These are phyloP conservation scores for Peniophora sp. DNA, from an alignment of 1,284 basidiomycete genomes.

Conservation along the genomic window DNA sequence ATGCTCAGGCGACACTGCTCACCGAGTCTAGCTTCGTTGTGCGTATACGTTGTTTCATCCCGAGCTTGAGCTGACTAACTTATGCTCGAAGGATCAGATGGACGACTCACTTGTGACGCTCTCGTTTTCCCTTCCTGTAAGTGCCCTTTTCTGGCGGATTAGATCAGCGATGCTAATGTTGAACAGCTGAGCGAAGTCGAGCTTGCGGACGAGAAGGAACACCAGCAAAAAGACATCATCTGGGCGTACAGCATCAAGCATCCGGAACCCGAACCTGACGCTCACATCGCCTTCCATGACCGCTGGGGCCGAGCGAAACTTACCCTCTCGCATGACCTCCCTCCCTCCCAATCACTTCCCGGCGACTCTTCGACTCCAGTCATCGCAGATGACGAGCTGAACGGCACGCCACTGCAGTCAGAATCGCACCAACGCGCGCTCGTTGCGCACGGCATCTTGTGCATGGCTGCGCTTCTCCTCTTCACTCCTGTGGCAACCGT, in stretches of 20 bases:
- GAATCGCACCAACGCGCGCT: slow-evolving; percentile 22
- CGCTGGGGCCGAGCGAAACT: slow-evolving; percentile 21
- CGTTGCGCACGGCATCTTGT: slow-evolving; percentile 28
- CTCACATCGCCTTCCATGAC: slow-evolving; percentile 25
- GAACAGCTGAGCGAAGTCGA: slow-evolving; percentile 2
- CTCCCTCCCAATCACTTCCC: slow-evolving; percentile 5
- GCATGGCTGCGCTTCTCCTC: slow-evolving; percentile 22
- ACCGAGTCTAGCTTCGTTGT: slow-evolving; percentile 8
- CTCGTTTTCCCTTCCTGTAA: background rate
- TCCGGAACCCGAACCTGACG: slow-evolving; percentile 20
- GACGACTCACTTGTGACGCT: background rate
- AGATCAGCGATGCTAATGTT: background rate
- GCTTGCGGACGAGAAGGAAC: slow-evolving; percentile 1
- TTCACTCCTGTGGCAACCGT: slow-evolving; percentile 22
- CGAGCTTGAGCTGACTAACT: slow-evolving; percentile 12
- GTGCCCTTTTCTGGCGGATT: slow-evolving; percentile 9
- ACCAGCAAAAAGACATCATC: slow-evolving; percentile 21
- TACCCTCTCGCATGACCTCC: slow-evolving; percentile 16
- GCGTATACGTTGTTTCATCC: slow-evolving; percentile 15
- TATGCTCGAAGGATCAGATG: slow-evolving; percentile 8
- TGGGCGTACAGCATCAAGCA: slow-evolving; percentile 29
- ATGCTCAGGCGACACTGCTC: slow-evolving; percentile 23
- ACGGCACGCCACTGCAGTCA: slow-evolving; percentile 12
- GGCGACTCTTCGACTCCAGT: slow-evolving; percentile 6
- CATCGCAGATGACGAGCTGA: slow-evolving; percentile 6